Evolutionary conservation across 2,329 filamentous ascomycete species (phyloP).

Genomic region (Epichloe aotearoae): DNA sequence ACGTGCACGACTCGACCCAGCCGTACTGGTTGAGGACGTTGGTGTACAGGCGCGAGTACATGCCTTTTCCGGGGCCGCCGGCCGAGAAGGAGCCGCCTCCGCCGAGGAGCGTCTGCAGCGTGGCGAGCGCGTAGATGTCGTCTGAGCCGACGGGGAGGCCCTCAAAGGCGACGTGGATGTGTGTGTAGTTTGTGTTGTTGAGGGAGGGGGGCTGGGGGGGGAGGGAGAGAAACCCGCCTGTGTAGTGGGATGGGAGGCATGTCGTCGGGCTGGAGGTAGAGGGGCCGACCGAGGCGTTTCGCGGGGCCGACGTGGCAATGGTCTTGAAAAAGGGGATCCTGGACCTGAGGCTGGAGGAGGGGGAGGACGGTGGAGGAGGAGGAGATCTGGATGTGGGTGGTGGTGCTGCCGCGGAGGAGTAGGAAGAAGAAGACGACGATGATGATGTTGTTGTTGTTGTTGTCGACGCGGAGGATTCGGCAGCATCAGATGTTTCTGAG

Average conservation of each 20-base stretch:
- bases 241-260: slow-evolving; percentile 67
- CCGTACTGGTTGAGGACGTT: slow-evolving; percentile 95
- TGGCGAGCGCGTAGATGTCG: slow-evolving; percentile 93
- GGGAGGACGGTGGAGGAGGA: slow-evolving; percentile 27
- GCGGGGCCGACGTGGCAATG: slow-evolving; percentile 60
- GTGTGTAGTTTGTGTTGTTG: slow-evolving; percentile 66
- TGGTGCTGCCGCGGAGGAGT: slow-evolving; percentile 15
- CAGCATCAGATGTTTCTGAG: slow-evolving; percentile 38
- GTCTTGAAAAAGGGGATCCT: slow-evolving; percentile 81
- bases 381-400: slow-evolving; percentile 21
- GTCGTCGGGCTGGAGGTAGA: slow-evolving; percentile 25
- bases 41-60: slow-evolving; percentile 96
- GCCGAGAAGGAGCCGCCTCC: slow-evolving; percentile 95
- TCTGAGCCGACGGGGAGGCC: slow-evolving; percentile 79
- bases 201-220: slow-evolving; percentile 70
- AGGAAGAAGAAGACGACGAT: slow-evolving; percentile 19
- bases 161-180: slow-evolving; percentile 94
- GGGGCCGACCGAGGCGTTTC: slow-evolving; percentile 43
- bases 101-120: slow-evolving; percentile 87
- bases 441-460: slow-evolving; percentile 17
- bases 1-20: slow-evolving; percentile 91
- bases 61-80: slow-evolving; percentile 92
- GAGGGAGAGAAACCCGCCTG: slow-evolving; percentile 81
- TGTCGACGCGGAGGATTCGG: slow-evolving; percentile 19
- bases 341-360: slow-evolving; percentile 55